Evolutionary conservation across 441 rosid species (phyloP), one percentile per base, ranked within the genome.

Genomic region (Gossypium trilobum): DNA sequence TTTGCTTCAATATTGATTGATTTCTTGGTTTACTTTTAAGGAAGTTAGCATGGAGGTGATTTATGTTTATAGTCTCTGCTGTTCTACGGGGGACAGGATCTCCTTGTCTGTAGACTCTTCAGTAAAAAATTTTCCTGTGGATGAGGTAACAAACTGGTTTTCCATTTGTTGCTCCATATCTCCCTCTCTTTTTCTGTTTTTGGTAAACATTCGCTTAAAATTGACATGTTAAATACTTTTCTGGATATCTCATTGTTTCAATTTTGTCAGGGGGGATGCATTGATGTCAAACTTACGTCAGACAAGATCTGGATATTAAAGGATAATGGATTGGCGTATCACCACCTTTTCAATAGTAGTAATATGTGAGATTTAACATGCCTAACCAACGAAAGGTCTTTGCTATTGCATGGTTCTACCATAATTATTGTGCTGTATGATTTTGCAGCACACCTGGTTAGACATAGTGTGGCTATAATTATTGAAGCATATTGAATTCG

Each of bases 231-330:
- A 68, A 61, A 55, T 60, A 68, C 67, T 71, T 13, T 13, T 23
- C 8, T 58, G 14, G 69, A 20, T 72, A 57, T 74, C 58, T 72
- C 71, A 70, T 68, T 78, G 54, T 14, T 76, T 59, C 78, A 27
- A 29, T 75, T 76, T 77, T 73, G 9, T 73, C 80, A 95, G 99
- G 99, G 92, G 22, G 83, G 55, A 72, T 86, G 90, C 80, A 69
- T 91, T 79, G 98, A 93, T 81, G 87, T 89, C 83, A 84, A 84
- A 73, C 80, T 93, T 82, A 78, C 94, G 39, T 86, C 91, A 29
- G 84, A 90, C 74, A 85, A 79, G 76, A 89, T 95, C 72, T 93
- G 91, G 90, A 86, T 80, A 78, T 77, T 95, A 67, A 88, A 84
- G 78, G 94, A 88, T 57, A 81, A 80, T 83, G 93, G 86, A 79